phyloP scores from a whole-genome alignment of 2,329 filamentous ascomycete species.

The Hymenoscyphus salicellus region DNA sequence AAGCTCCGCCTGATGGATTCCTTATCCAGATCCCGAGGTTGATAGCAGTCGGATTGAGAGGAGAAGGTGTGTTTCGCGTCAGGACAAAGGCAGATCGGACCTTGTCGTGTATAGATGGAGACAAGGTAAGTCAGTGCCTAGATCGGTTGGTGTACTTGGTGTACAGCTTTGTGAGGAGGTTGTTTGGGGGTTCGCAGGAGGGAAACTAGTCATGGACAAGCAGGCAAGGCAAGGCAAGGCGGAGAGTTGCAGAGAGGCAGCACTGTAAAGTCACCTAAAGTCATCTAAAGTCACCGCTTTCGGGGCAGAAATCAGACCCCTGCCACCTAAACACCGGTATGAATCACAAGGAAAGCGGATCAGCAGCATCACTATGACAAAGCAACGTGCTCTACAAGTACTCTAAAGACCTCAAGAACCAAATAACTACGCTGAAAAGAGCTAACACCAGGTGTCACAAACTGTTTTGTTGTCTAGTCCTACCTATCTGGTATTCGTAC shows the following conservation, averaged over 20 bases:
- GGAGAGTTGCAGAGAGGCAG: background rate
- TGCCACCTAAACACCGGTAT: background rate
- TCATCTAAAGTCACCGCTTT: background rate
- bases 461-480: background rate
- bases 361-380: slow-evolving; percentile 3
- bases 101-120: background rate
- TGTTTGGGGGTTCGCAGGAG: background rate
- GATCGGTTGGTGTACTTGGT: background rate
- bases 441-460: background rate
- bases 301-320: slow-evolving; percentile 1
- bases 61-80: background rate
- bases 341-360: slow-evolving; percentile 4
- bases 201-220: background rate
- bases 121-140: background rate
- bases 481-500: background rate
- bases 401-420: background rate
- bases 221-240: background rate
- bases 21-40: slow-evolving; percentile 6
- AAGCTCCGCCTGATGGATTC: slow-evolving; percentile 5
- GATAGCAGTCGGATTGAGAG: background rate
- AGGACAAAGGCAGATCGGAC: background rate
- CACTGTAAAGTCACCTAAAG: background rate
- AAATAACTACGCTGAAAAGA: background rate
- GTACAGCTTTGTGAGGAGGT: background rate
- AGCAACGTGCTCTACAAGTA: slow-evolving; percentile 5